A percentile compares a stretch with the other conserved stretches of the same genome.
Conservation (phyloP, 306 rosid species). For the Datisca glomerata region DNA sequence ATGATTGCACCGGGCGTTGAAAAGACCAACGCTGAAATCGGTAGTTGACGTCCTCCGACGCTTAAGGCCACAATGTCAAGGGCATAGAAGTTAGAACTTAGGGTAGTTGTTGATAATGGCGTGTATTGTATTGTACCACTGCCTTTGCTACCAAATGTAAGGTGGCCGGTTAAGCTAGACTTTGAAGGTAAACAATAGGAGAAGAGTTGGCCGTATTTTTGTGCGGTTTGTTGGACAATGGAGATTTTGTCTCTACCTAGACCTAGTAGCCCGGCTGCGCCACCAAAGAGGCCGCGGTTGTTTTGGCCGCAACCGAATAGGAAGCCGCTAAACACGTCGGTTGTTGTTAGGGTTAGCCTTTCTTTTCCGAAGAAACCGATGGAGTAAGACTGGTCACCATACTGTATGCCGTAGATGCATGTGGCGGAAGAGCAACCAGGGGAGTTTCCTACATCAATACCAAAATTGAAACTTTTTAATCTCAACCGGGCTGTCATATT, state of each 20-base stretch:
- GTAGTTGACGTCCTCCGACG: constrained; percentile 22
- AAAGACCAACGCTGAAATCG: constrained; percentile 27
- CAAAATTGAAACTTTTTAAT: too few relatives aligned
- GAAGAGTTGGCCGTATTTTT: constrained; percentile 33
- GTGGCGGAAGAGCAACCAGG: constrained; percentile 25
- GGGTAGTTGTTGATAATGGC: constrained; percentile 19
- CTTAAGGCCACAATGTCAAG: constrained; percentile 25
- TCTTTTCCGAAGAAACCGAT: constrained; percentile 43
- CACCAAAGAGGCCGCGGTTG: constrained; percentile 44
- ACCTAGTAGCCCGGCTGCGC: constrained; percentile 60
- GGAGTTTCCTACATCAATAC: constrained; percentile 21
- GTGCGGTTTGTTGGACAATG: constrained; percentile 46
- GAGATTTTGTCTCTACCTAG: constrained; percentile 66
- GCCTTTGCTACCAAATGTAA: constrained; percentile 24
- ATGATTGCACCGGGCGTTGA: constrained; percentile 37
- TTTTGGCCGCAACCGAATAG: constrained; percentile 71
- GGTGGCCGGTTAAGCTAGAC: constrained; percentile 39
- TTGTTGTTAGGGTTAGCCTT: constrained; percentile 18
- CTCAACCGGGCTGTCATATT: too few relatives aligned
- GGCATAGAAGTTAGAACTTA: constrained; percentile 30
- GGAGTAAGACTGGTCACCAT: constrained; percentile 54
- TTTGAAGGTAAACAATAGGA: constrained; percentile 68
- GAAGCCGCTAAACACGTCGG: constrained; percentile 18
- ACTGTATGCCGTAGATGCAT: constrained; percentile 36
- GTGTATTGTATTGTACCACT: constrained; percentile 27